A percentile compares a stretch with the other conserved stretches of the same genome.
Conservation (phyloP, 352 stramenopile species). For the Pythium phragmiticola region DNA sequence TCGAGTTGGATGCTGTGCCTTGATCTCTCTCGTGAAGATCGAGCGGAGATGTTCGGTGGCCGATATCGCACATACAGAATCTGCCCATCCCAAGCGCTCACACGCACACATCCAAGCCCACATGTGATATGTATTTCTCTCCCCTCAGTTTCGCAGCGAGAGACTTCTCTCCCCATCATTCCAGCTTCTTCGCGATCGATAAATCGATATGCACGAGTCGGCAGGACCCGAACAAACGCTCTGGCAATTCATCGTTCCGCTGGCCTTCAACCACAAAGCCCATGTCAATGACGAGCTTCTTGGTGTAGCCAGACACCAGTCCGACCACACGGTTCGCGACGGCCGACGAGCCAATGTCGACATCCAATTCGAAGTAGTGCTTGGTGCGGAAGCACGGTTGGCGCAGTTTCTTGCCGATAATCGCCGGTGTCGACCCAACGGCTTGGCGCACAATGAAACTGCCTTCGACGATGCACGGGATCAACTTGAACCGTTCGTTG, state of each 20-base stretch:
- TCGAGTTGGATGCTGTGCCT: no score
- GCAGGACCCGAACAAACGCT: conserved; percentile 63
- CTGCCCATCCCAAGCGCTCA: neutral
- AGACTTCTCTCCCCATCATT: conserved; percentile 7
- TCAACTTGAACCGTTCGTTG: conserved; percentile 82
- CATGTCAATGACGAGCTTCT: conserved; percentile 86
- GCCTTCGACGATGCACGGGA: conserved; percentile 77
- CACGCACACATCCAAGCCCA: no score
- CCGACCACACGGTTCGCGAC: conserved; percentile 76
- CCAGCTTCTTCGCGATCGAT: conserved; percentile 32
- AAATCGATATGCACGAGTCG: conserved; percentile 70
- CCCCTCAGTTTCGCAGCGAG: no score
- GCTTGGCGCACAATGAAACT: conserved; percentile 81
- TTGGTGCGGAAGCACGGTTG: conserved; percentile 60
- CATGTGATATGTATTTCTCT: no score
- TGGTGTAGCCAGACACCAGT: conserved; percentile 67
- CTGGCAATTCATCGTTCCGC: conserved; percentile 59
- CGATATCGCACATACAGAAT: no score
- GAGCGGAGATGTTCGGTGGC: no score
- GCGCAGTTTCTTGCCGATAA: conserved; percentile 77
- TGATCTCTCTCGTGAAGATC: no score
- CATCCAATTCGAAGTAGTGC: conserved; percentile 76
- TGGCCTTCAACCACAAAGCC: conserved; percentile 72
- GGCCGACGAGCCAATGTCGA: conserved; percentile 70
- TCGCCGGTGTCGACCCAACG: conserved; percentile 64